These are phyloP conservation scores for Talaromyces sp. DNA, from an alignment of 2,329 filamentous ascomycete species.

Conservation along the genomic window DNA sequence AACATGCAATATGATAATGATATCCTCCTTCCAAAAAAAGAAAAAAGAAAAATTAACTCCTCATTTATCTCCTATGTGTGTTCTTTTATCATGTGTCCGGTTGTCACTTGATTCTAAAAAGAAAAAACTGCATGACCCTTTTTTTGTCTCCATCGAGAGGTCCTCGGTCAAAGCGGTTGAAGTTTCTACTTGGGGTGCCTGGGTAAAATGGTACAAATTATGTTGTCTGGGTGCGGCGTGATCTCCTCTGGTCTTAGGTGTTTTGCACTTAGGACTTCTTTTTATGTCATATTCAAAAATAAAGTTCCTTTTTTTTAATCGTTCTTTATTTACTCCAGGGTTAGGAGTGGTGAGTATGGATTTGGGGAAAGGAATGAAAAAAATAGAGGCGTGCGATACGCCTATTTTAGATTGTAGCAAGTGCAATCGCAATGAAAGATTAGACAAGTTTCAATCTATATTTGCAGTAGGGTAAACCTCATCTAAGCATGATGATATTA, in stretches of 20 bases:
- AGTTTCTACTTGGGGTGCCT: conserved; percentile 2
- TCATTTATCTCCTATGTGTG: neutral
- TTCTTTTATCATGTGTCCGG: conserved; percentile 12
- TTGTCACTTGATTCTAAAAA: conserved; percentile 4
- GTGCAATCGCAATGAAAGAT: neutral
- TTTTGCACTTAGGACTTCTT: conserved; percentile 5
- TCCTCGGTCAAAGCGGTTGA: neutral
- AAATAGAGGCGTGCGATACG: neutral
- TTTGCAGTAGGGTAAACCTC: no score
- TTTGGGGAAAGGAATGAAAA: neutral
- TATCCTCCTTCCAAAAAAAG: conserved; percentile 25
- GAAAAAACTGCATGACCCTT: neutral
- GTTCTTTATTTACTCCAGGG: neutral
- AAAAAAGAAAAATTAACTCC: conserved; percentile 23
- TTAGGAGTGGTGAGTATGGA: no score
- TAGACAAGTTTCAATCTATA: no score
- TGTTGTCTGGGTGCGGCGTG: conserved; percentile 12
- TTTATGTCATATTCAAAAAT: conserved; percentile 12
- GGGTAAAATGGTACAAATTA: conserved; percentile 5
- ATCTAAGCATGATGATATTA: no score
- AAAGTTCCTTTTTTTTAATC: neutral
- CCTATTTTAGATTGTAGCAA: neutral
- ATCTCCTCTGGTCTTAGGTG: conserved; percentile 5
- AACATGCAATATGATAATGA: conserved; percentile 15
- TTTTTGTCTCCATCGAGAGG: neutral